Base-by-base conservation (phyloP, 2,329 filamentous ascomycete species). In the Zalaria obscura region DNA sequence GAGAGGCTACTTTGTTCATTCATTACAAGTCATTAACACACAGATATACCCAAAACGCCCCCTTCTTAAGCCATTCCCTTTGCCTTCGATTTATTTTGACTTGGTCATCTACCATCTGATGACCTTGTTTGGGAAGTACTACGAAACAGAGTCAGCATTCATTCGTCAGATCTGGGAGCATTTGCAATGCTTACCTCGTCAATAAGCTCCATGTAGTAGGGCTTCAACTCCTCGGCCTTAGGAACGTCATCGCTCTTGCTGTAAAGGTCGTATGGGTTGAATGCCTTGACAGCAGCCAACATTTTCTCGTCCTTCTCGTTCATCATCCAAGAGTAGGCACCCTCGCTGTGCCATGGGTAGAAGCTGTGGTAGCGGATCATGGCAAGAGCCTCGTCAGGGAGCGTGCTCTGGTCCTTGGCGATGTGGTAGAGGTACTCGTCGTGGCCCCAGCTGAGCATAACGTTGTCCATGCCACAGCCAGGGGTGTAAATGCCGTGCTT, bases 311-410 rank as follows among this genome's bases (percentile, higher is more conserved):
- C 87, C 57, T 87, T 80, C 46, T 81, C 77, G 58, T 80, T 73
- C 86, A 93, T 93, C 60, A 93, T 73, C 62, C 85, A 76, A 46
- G 64, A 62, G 64, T 94, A 94, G 5, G 83, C 86, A 41, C 80
- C 80, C 59, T 81, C 79, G 46, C 72, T 76, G 64, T 93, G 87
- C 87, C 86, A 94, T 10, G 87, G 80, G 64, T 94, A 94, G 65
- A 93, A 93, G 4, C 79, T 85, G 65, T 94, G 87, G 64, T 93
- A 93, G 42, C 87, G 72, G 59, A 94, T 91, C 84, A 94, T 93
- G 46, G 86, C 87, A 7, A 94, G 72, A 0, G 81, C 83, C 70
- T 93, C 86, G 37, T 73, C 70, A 0, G 87, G 87, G 35, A 94
- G 70, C 0, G 68, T 80, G 38, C 75, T 80, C 68, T 93, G 86